These are phyloP conservation scores for Cnidoscolus chayamansa DNA, from an alignment of 441 rosid genomes.

Conservation along the genomic window DNA sequence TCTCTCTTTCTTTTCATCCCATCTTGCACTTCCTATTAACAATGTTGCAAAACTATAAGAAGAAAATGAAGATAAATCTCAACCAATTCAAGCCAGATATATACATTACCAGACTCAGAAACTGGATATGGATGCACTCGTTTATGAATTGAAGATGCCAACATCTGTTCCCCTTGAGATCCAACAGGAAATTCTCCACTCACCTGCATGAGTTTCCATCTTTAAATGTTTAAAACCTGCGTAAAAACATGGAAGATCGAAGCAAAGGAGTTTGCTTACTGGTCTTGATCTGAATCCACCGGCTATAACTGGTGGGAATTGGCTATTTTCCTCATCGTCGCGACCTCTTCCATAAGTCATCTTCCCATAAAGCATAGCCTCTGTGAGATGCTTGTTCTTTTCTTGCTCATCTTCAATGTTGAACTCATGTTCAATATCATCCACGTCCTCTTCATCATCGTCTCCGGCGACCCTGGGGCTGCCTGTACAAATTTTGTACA, in stretches of 20 bases:
- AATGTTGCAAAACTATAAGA: too few species aligned
- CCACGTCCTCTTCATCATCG: background rate
- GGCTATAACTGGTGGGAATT: slow-evolving; percentile 62
- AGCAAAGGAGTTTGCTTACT: slow-evolving; percentile 33
- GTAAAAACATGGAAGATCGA: too few species aligned
- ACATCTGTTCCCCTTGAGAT: slow-evolving; percentile 58
- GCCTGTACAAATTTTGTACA: slow-evolving; percentile 34
- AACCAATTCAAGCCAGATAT: too few species aligned
- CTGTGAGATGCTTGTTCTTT: slow-evolving; percentile 62
- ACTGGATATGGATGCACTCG: slow-evolving; percentile 81
- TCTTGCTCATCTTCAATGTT: slow-evolving; percentile 47
- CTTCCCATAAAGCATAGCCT: slow-evolving; percentile 89
- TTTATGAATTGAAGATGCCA: slow-evolving; percentile 65
- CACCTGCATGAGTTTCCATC: slow-evolving; percentile 35
- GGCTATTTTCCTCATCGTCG: slow-evolving; percentile 66
- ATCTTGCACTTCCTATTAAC: slow-evolving; percentile 57
- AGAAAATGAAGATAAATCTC: background rate
- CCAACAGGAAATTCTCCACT: slow-evolving; percentile 83
- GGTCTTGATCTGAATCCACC: slow-evolving; percentile 75
- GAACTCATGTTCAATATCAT: too few species aligned
- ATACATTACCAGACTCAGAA: slow-evolving; percentile 63
- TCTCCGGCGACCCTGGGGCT: slow-evolving; percentile 94
- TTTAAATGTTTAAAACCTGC: too few species aligned
- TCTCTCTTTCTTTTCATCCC: slow-evolving; percentile 84
- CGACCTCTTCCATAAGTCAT: slow-evolving; percentile 99